Evolutionary conservation across 148 eudicot genomes (phyloP).

Genomic region (Rhododendron henanense): DNA sequence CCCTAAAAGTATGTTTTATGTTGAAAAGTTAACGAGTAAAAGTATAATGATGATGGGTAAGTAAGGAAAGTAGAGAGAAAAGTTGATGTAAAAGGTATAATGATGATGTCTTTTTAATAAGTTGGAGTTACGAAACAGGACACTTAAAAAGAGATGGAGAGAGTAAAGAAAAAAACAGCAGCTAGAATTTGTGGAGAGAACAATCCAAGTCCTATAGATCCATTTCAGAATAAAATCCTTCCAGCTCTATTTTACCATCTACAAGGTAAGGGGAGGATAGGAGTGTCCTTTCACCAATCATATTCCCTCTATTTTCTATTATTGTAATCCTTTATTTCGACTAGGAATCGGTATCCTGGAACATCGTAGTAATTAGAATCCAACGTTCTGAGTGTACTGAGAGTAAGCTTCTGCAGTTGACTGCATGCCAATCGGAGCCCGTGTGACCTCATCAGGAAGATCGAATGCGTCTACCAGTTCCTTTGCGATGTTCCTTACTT

Average conservation of each 20-base stretch:
- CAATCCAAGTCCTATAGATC: not conserved
- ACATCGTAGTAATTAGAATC: slow-evolving; percentile 32
- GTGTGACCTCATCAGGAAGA: slow-evolving; percentile 76
- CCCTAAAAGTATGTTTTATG: no score
- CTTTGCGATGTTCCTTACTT: slow-evolving; percentile 78
- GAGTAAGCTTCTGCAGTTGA: slow-evolving; percentile 69
- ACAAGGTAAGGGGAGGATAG: not conserved
- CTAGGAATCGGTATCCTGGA: not conserved
- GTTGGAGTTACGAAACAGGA: no score
- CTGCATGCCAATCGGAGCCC: slow-evolving; percentile 94
- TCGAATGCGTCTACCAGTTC: slow-evolving; percentile 93
- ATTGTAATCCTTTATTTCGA: not conserved
- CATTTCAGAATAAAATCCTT: not conserved
- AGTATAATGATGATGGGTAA: no score
- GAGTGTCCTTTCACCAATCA: not conserved
- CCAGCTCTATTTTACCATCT: not conserved
- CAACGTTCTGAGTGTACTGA: slow-evolving; percentile 66
- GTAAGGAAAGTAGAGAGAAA: no score
- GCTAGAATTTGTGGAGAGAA: not conserved
- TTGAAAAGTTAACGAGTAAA: no score
- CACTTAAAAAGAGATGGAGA: no score
- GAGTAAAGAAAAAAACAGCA: not conserved
- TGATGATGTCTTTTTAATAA: no score
- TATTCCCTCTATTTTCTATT: not conserved
- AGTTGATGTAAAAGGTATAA: no score